Evolutionary conservation across 345 rosid genomes (phyloP).

Genomic region (Euphorbia lathyris): DNA sequence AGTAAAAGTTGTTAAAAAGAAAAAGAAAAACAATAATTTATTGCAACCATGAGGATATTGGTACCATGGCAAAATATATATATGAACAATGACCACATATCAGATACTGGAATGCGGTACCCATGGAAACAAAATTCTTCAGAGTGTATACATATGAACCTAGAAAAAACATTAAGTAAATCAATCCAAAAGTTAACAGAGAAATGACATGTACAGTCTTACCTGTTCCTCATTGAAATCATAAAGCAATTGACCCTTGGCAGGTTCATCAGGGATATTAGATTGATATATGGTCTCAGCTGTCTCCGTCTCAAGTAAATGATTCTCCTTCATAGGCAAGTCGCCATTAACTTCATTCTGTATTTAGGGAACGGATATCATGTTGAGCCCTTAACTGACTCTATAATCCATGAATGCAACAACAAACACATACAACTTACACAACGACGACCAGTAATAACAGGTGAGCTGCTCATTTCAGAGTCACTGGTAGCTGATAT

Average conservation of each 20-base stretch:
- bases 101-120: not conserved
- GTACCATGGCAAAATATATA: no score
- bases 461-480: conserved; percentile 43
- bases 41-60: no score
- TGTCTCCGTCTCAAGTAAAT: conserved; percentile 33
- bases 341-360: conserved; percentile 62
- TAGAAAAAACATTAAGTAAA: not conserved
- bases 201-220: not conserved
- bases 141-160: not conserved
- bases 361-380: conserved; percentile 42
- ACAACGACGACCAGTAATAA: conserved; percentile 74
- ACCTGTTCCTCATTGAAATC: conserved; percentile 86
- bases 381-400: conserved; percentile 42
- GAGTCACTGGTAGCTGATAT: conserved; percentile 34
- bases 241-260: conserved; percentile 39
- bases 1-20: not conserved
- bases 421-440: conserved; percentile 99
- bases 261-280: conserved; percentile 29
- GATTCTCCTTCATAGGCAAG: conserved; percentile 39
- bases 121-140: not conserved
- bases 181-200: conserved; percentile 1
- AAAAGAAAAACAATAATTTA: no score
- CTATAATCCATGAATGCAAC: conserved; percentile 42
- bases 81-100: not conserved
- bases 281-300: conserved; percentile 25